Evolutionary conservation across 805 yeast species (phyloP).

Genomic region (Barnettozyma sucrosica): DNA sequence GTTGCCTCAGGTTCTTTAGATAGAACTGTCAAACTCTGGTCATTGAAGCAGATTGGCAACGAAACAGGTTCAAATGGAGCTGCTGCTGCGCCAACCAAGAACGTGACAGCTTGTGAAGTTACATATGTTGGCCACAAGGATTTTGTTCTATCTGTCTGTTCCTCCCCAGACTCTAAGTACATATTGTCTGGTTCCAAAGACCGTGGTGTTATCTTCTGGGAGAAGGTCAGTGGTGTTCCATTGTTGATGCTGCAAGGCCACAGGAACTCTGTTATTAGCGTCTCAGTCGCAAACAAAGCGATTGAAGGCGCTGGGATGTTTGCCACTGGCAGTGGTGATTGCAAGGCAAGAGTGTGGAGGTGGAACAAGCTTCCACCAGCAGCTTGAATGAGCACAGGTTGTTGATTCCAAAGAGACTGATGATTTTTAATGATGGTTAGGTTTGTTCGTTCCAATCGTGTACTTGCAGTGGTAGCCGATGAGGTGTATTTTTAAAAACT

Average conservation of each 20-base stretch:
- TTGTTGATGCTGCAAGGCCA: constrained; percentile 95
- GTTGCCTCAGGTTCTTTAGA: constrained; percentile 94
- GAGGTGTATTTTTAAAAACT: not conserved
- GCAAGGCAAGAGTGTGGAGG: constrained; percentile 95
- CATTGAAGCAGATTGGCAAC: constrained; percentile 55
- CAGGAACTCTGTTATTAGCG: constrained; percentile 90
- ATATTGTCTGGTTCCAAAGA: constrained; percentile 93
- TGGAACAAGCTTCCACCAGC: constrained; percentile 44
- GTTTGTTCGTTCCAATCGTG: not conserved
- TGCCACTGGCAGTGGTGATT: constrained; percentile 97
- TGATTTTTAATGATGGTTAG: not conserved
- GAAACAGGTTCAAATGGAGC: constrained; percentile 37
- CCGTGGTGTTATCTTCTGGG: constrained; percentile 97
- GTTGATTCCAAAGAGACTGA: constrained; percentile 5
- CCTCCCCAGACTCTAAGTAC: constrained; percentile 89
- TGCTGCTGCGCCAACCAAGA: constrained; percentile 32
- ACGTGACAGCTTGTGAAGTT: constrained; percentile 66
- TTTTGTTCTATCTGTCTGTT: constrained; percentile 88
- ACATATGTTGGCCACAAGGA: constrained; percentile 96
- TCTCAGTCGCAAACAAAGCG: constrained; percentile 81
- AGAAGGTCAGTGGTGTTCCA: constrained; percentile 84
- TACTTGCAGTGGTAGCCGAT: not conserved
- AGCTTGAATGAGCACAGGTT: constrained; percentile 9
- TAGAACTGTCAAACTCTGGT: constrained; percentile 94
- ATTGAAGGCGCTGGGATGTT: constrained; percentile 72